Conservation (phyloP, 257 asterid genomes). For the Echium plantagineum region DNA sequence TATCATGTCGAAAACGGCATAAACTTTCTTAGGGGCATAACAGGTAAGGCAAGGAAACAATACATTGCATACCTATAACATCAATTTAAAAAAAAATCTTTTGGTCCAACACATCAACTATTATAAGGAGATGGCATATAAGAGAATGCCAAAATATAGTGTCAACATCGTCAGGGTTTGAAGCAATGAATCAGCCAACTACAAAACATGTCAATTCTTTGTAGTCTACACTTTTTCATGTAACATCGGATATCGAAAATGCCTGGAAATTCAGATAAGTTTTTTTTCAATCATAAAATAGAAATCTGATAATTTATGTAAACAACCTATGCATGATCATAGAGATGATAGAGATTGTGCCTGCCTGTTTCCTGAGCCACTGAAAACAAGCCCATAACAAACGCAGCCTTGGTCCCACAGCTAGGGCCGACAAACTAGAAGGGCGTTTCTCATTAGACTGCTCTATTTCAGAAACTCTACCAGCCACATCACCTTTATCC, state of each 20-base stretch:
- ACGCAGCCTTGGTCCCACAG: conserved; percentile 76
- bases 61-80: too few relatives aligned
- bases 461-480: conserved; percentile 26
- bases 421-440: conserved; percentile 63
- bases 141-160: too few relatives aligned
- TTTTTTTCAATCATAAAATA: not conserved
- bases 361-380: conserved; percentile 84
- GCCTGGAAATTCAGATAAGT: not conserved
- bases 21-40: too few relatives aligned
- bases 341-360: conserved; percentile 25
- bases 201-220: not conserved
- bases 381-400: conserved; percentile 75
- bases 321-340: conserved; percentile 9
- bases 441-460: conserved; percentile 34
- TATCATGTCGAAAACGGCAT: too few relatives aligned
- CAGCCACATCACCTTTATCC: conserved; percentile 30
- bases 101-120: too few relatives aligned
- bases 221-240: not conserved
- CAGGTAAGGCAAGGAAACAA: too few relatives aligned
- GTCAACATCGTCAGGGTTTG: too few relatives aligned
- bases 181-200: not conserved
- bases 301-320: not conserved
- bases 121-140: too few relatives aligned
- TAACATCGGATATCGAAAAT: not conserved
- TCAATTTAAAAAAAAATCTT: too few relatives aligned